Base-by-base conservation (phyloP, 257 asterid genomes). In the Plantago major region DNA sequence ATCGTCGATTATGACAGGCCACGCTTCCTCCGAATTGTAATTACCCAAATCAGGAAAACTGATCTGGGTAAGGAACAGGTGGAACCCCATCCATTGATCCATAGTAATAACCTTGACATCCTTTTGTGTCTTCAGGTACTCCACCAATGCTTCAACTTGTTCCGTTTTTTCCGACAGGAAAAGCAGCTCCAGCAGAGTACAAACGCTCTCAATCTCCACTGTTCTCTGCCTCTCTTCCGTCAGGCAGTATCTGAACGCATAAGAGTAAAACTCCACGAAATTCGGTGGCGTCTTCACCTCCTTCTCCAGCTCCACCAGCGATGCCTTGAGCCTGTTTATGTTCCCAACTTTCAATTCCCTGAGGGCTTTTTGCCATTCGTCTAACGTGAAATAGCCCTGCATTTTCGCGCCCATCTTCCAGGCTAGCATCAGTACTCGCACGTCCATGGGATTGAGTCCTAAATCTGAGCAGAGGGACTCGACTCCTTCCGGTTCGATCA, bases 401-500 rank as follows among this genome's bases (percentile, higher is more conserved):
- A 74, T 86, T 75, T 83, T 79, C 8, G 98, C 92, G 76, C 84
- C 82, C 95, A 92, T 74, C 86, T 84, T 92, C 98, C 98, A 92
- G 62, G 97, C 98, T 43, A 92, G 86, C 85, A 92, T 79, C 73
- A 92, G 77, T 63, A 88, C 74, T 73, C 86, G 86, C 54, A 87
- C 90, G 73, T 92, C 92, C 0, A 90, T 92, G 68, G 81, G 86
- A 65, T 79, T 95, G 59, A 88, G 79, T 76, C 74, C 86, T 69
- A 92, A 74, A 74, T 84, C 97, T 22, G 90, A 74, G 81, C 97
- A 92, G 50, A 92, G 86, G 50, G 83, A 66, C 79, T 82, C 98
- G 50, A 92, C 80, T 64, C 98, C 95, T 64, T 88, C 97, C 9
- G 98, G 98, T 95, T 90, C 97, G 61, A 90, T 87, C 72, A 76